phyloP scores from a whole-genome alignment of 1,284 basidiomycete species.

The Blastosporella zonata region DNA sequence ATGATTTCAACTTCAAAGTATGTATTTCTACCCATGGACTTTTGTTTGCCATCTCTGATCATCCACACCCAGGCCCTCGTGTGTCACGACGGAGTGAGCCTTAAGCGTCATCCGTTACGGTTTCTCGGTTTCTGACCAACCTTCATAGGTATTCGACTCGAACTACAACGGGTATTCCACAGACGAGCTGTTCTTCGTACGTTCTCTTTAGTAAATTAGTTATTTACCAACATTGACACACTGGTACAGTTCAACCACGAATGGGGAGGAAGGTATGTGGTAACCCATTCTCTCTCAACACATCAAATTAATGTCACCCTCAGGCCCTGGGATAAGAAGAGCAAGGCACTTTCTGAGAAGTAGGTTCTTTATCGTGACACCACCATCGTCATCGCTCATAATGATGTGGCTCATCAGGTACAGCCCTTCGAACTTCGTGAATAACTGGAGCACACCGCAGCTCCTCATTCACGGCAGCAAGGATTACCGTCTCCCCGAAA shows the following conservation, averaged over 20 bases:
- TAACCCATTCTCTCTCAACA: not conserved
- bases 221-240: conserved; percentile 5
- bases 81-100: conserved; percentile 79
- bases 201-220: conserved; percentile 24
- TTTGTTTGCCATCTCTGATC: not conserved
- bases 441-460: conserved; percentile 84
- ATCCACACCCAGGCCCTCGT: conserved; percentile 56
- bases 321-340: conserved; percentile 68
- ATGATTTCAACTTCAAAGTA: conserved; percentile 77
- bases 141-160: conserved; percentile 62
- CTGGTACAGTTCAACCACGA: conserved; percentile 72
- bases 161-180: conserved; percentile 77
- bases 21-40: conserved; percentile 3
- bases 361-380: conserved; percentile 25
- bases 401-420: conserved; percentile 34
- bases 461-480: conserved; percentile 84
- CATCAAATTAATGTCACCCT: not conserved
- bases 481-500: conserved; percentile 82
- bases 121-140: conserved; percentile 2
- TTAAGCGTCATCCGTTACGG: conserved; percentile 9
- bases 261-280: conserved; percentile 58
- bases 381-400: not conserved
- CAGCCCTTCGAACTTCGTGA: conserved; percentile 76
- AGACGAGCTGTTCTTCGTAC: conserved; percentile 84
- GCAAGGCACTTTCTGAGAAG: conserved; percentile 55